Evolutionary conservation across 2,329 filamentous ascomycete species (phyloP), one percentile per base, ranked within the genome.

Genomic region (Acrocalymma vagum): DNA sequence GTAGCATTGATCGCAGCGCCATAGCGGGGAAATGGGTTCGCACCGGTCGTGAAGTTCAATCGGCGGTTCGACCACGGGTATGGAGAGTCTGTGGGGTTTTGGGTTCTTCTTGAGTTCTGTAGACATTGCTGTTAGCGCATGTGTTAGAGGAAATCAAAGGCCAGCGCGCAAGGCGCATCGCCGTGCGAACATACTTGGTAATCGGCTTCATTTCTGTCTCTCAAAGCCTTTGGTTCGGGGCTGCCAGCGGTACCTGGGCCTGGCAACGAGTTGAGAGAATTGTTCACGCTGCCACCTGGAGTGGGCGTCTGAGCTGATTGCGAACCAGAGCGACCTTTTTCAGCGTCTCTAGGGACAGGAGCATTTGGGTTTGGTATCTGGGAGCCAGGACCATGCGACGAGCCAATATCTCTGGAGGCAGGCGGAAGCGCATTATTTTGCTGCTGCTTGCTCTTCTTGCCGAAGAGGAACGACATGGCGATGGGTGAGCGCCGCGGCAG

Each of bases 41-140:
- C 82, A 62, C 91, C 86, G 3, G 90, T 85, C 11, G 89, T 89
- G 69, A 96, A 96, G 52, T 88, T 93, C 37, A 99, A 72, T 40
- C 89, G 85, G 45, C 90, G 85, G 67, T 95, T 90, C 51, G 93
- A 96, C 94, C 94, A 99, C 0, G 94, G 94, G 65, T 97, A 99
- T 38, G 95, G 83, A 5, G 90, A 90, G 26, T 92, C 94, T 26
- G 84, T 80, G 49, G 83, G 55, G 26, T 63, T 66, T 43, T 67
- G 59, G 81, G 52, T 71, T 24, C 41, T 50, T 41, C 62, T 55
- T 14, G 46, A 34, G 26, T 51, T 57, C 61, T 69, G 50, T 14
- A 22, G 15, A 16, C 21, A 24, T 10, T 14, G 9, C 1, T 20
- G 38, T 62, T 44, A 62, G 54, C 37, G 49, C 22, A 33, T 18